A percentile compares a stretch with the other conserved stretches of the same genome.
Conservation (phyloP, 805 yeast genomes). For the Ascoidea asiatica region DNA sequence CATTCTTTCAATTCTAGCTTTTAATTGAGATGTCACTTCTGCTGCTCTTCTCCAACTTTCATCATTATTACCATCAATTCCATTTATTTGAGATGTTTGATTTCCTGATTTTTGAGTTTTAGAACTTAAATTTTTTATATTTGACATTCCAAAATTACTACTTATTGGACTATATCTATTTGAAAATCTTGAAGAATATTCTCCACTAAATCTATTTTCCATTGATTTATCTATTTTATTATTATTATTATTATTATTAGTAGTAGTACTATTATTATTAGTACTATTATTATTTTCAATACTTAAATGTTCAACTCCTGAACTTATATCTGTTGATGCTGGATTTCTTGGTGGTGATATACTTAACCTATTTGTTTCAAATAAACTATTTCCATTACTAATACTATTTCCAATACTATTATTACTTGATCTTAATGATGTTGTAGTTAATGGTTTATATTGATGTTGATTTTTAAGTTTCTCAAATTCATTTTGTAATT, state of each 20-base stretch:
- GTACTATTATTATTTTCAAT: conserved; percentile 10
- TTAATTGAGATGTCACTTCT: conserved; percentile 74
- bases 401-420: background rate
- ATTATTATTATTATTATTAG: background rate
- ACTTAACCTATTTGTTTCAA: background rate
- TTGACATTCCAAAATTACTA: conserved; percentile 4
- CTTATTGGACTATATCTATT: conserved; percentile 14
- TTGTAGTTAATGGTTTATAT: conserved; percentile 6
- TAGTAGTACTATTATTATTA: background rate
- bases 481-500: conserved; percentile 36
- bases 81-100: conserved; percentile 17
- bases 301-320: conserved; percentile 15
- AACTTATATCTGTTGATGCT: conserved; percentile 4
- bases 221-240: conserved; percentile 9
- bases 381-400: background rate
- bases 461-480: background rate
- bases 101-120: conserved; percentile 10
- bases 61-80: conserved; percentile 37
- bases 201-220: conserved; percentile 21
- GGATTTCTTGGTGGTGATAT: background rate
- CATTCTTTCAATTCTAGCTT: conserved; percentile 83
- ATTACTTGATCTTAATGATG: conserved; percentile 18
- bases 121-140: conserved; percentile 10
- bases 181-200: conserved; percentile 13
- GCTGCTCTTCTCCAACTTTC: conserved; percentile 82